Percentiles rank a stretch among this genome's conserved stretches.
Conservation (phyloP, 2,329 filamentous ascomycete genomes). For the Talaromyces pinophilus region DNA sequence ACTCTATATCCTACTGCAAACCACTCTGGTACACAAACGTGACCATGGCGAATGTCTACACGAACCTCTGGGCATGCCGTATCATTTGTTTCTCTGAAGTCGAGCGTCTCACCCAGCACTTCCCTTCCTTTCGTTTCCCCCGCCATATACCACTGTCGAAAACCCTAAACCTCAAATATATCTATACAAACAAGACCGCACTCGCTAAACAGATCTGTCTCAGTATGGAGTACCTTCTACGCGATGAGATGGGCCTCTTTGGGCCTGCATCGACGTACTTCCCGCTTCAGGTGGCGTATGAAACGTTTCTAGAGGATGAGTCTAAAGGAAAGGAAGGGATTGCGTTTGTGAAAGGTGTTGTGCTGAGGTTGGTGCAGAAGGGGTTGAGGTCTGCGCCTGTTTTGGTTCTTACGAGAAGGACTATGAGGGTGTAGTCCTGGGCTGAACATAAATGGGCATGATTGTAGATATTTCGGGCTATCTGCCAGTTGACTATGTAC, state of each 20-base stretch:
- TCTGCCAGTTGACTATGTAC: no score
- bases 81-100: constrained; percentile 41
- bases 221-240: constrained; percentile 43
- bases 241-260: constrained; percentile 44
- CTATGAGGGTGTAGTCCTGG: background rate
- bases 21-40: constrained; percentile 39
- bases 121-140: background rate
- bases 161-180: background rate
- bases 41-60: constrained; percentile 41
- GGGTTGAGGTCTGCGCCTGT: constrained; percentile 26
- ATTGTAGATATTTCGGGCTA: no score
- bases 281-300: constrained; percentile 31
- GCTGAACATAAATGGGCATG: no score
- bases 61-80: constrained; percentile 44
- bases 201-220: constrained; percentile 35
- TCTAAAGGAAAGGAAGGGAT: constrained; percentile 20
- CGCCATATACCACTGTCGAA: background rate
- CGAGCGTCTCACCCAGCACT: constrained; percentile 21
- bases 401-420: constrained; percentile 18
- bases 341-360: constrained; percentile 5
- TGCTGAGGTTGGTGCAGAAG: constrained; percentile 6
- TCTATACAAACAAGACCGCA: background rate
- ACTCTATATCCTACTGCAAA: background rate
- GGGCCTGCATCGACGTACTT: constrained; percentile 41
- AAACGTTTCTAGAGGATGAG: constrained; percentile 14